Conservation (phyloP, 1,284 basidiomycete species). For the Papiliotrema flavescens region DNA sequence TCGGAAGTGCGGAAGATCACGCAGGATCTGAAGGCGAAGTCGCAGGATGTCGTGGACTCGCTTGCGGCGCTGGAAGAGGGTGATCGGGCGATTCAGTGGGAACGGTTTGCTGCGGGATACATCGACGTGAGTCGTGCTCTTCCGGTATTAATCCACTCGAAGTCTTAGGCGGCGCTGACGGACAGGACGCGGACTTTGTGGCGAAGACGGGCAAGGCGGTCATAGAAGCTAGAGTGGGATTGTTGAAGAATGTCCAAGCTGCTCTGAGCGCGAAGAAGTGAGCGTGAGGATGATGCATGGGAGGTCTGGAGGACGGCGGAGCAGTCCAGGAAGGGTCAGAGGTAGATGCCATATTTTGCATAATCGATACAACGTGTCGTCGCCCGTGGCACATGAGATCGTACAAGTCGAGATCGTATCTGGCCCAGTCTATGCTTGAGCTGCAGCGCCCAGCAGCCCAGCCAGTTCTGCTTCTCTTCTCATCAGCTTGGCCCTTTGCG, state of each 20-base stretch:
- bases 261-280: conserved; percentile 6
- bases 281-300: background rate
- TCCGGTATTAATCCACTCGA: too few relatives aligned
- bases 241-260: conserved; percentile 3
- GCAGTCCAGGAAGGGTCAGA: too few relatives aligned
- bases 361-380: too few relatives aligned
- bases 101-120: background rate
- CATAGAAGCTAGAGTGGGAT: conserved; percentile 4
- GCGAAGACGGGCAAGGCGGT: conserved; percentile 6
- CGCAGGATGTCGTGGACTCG: conserved; percentile 6
- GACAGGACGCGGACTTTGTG: conserved; percentile 6
- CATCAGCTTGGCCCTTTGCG: background rate
- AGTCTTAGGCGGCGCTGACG: background rate
- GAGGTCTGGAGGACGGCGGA: too few relatives aligned
- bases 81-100: conserved; percentile 7
- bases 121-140: conserved; percentile 8
- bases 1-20: conserved; percentile 5
- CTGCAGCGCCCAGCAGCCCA: background rate
- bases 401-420: too few relatives aligned
- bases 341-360: too few relatives aligned
- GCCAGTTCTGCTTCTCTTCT: background rate
- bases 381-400: too few relatives aligned
- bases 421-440: too few relatives aligned
- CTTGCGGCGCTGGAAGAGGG: conserved; percentile 9
- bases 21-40: conserved; percentile 7